Evolutionary conservation across 73 alveolate genomes (phyloP).

Genomic region (Symbiodinium pilosum): DNA sequence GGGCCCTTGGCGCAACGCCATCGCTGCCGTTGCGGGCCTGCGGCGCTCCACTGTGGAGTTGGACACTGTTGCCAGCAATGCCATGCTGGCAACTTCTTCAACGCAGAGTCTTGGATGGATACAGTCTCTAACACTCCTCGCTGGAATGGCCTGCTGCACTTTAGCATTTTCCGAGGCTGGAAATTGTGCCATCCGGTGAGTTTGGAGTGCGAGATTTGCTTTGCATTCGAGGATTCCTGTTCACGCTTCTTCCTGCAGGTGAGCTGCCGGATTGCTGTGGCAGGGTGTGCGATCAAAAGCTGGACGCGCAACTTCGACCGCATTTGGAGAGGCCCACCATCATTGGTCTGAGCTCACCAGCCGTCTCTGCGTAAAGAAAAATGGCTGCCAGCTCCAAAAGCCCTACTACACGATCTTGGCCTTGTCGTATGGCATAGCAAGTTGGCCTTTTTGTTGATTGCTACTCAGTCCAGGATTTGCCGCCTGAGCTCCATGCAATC

Average conservation of each 20-base stretch:
- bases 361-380: too few species aligned
- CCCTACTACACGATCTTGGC: too few species aligned
- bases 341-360: too few species aligned
- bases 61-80: not conserved
- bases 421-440: too few species aligned
- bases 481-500: too few species aligned
- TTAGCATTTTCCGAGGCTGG: not conserved
- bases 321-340: too few species aligned
- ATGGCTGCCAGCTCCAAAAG: too few species aligned
- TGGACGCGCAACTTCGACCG: not conserved
- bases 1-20: not conserved
- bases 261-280: not conserved
- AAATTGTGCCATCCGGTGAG: too few species aligned
- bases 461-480: too few species aligned
- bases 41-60: not conserved
- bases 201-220: too few species aligned
- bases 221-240: too few species aligned
- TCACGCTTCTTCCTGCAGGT: not conserved
- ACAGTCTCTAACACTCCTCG: not conserved
- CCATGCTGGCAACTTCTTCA: not conserved
- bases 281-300: constrained; percentile 5
- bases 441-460: too few species aligned
- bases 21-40: not conserved
- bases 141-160: not conserved
- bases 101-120: not conserved